Percentiles rank a stretch among this genome's conserved stretches.
Evolutionary conservation across 768 basidiomycete species (phyloP).

Genomic region (Suillus clintonianus): DNA sequence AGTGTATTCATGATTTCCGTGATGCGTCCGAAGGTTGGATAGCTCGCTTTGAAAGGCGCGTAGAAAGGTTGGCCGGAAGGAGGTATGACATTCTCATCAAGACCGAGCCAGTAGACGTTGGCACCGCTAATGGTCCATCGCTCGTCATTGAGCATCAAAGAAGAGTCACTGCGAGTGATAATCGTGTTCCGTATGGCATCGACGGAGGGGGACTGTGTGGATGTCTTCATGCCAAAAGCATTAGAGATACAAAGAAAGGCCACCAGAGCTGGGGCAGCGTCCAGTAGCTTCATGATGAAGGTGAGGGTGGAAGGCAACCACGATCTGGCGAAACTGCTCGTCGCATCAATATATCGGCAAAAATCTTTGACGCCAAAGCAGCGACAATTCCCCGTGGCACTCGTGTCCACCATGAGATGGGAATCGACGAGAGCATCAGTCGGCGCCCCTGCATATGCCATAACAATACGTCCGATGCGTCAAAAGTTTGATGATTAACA

Average conservation of each 20-base stretch:
- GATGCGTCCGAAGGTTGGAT: constrained; percentile 10
- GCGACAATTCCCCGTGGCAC: neutral
- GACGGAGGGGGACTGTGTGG: neutral
- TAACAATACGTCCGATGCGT: neutral
- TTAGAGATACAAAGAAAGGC: neutral
- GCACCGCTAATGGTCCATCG: constrained; percentile 14
- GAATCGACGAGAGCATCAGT: neutral
- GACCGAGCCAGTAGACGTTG: constrained; percentile 35
- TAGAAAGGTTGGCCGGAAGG: constrained; percentile 6
- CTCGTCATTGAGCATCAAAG: constrained; percentile 2
- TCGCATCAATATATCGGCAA: neutral
- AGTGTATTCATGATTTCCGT: constrained; percentile 10
- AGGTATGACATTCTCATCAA: constrained; percentile 33
- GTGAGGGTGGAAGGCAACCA: neutral
- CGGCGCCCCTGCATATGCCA: neutral
- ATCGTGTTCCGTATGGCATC: neutral
- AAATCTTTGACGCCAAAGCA: neutral
- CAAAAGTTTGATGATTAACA: neutral
- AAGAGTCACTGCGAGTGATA: constrained; percentile 6
- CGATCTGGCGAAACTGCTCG: neutral
- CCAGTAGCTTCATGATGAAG: neutral
- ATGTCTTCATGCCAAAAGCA: neutral
- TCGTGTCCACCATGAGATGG: neutral
- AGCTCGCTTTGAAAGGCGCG: constrained; percentile 7
- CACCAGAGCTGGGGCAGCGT: neutral